A percentile compares a stretch with the other conserved stretches of the same genome.
These are phyloP conservation scores for Globisporangium canariense DNA, from an alignment of 352 stramenopile genomes.

Conservation along the genomic window DNA sequence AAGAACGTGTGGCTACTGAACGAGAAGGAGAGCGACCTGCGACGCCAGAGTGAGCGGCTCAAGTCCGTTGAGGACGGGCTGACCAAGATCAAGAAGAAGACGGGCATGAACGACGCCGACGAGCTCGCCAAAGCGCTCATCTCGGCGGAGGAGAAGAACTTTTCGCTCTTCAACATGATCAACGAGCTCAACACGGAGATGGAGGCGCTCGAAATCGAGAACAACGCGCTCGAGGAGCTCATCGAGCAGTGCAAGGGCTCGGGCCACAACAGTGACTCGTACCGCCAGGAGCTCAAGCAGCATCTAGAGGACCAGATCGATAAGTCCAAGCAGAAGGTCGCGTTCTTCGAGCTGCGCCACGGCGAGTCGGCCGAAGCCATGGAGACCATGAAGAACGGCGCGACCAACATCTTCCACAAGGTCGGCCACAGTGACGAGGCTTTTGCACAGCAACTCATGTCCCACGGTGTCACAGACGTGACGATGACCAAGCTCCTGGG, in stretches of 20 bases:
- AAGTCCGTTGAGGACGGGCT: constrained; percentile 78
- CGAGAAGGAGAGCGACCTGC: constrained; percentile 75
- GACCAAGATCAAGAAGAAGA: constrained; percentile 87
- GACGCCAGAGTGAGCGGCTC: constrained; percentile 65
- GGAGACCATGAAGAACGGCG: constrained; percentile 70
- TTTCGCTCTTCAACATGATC: constrained; percentile 93
- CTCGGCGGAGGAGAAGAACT: constrained; percentile 92
- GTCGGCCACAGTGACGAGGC: constrained; percentile 71
- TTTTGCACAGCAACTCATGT: constrained; percentile 59
- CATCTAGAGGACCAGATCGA: constrained; percentile 82
- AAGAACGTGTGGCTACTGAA: constrained; percentile 75
- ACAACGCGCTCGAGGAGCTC: constrained; percentile 63
- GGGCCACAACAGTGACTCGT: constrained; percentile 53
- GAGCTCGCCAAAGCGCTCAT: constrained; percentile 84
- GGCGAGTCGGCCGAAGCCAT: constrained; percentile 56
- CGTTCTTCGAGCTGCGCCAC: constrained; percentile 61
- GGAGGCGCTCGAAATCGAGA: constrained; percentile 84
- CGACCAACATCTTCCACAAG: constrained; percentile 82
- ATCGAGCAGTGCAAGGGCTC: constrained; percentile 60
- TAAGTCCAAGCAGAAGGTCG: constrained; percentile 77
- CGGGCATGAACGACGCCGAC: constrained; percentile 75
- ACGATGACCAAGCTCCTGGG: constrained; percentile 81
- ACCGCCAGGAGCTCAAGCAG: constrained; percentile 56
- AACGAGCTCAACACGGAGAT: constrained; percentile 93
- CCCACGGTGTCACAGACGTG: constrained; percentile 74